Conservation (phyloP, 768 basidiomycete species). For the Phaffia australis region DNA sequence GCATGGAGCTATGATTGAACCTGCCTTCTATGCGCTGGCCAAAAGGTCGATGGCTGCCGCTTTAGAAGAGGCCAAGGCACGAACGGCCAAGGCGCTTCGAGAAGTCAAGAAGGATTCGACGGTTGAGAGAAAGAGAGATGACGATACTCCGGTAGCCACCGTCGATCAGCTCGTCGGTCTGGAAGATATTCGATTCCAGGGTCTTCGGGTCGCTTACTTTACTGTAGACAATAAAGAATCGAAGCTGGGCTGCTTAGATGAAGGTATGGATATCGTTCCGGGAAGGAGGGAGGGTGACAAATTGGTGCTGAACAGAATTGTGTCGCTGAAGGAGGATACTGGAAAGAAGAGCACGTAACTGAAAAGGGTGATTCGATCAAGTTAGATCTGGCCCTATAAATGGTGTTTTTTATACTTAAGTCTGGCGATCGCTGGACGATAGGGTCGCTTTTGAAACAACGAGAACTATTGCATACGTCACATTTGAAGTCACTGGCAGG, state of each 20-base stretch:
- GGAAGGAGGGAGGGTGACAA: constrained; percentile 58
- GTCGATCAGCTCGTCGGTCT: constrained; percentile 72
- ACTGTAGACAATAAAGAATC: constrained; percentile 73
- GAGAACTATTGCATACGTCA: too few species aligned
- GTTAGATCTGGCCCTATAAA: too few species aligned
- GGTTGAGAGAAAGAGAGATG: constrained; percentile 20
- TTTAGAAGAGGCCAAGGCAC: constrained; percentile 46
- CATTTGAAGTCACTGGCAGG: too few species aligned
- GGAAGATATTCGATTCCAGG: constrained; percentile 94
- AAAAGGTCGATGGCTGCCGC: constrained; percentile 57
- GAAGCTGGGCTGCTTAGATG: constrained; percentile 53
- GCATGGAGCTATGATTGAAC: constrained; percentile 71
- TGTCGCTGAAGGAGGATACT: constrained; percentile 86
- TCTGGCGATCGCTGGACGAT: too few species aligned
- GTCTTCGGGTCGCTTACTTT: constrained; percentile 89
- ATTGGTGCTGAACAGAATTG: constrained; percentile 79
- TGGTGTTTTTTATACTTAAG: too few species aligned
- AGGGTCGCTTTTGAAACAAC: too few species aligned
- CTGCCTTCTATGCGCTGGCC: constrained; percentile 77
- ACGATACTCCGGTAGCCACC: constrained; percentile 56
- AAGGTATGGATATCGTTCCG: constrained; percentile 40
- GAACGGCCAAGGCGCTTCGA: constrained; percentile 39
- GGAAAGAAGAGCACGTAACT: constrained; percentile 46
- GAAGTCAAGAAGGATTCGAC: constrained; percentile 13
- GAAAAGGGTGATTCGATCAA: too few species aligned